These are phyloP conservation scores for Naganishia randhawae DNA, from an alignment of 768 basidiomycete species.

Conservation along the genomic window DNA sequence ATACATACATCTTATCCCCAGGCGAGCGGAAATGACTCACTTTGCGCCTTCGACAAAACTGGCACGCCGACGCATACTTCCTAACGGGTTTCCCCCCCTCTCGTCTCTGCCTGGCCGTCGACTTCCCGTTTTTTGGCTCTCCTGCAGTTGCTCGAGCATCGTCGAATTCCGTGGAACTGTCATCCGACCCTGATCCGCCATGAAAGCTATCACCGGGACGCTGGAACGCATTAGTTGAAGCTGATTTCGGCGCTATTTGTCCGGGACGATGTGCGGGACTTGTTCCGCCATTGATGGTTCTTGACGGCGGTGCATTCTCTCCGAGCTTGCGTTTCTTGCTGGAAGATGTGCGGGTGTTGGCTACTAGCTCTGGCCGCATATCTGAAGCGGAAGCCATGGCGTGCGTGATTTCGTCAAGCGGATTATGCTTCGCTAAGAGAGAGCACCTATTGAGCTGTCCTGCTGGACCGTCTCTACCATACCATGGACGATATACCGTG, in stretches of 20 bases:
- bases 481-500: no score
- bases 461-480: no score
- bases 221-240: neutral
- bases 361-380: neutral
- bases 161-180: neutral
- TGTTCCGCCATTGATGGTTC: neutral
- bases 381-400: neutral
- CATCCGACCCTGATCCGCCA: neutral
- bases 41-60: slow-evolving; percentile 8
- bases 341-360: no score
- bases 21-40: neutral
- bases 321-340: slow-evolving; percentile 2
- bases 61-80: slow-evolving; percentile 11
- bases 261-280: no score
- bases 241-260: neutral
- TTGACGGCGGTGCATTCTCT: neutral
- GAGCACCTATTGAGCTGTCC: no score
- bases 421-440: neutral
- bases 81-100: slow-evolving; percentile 4
- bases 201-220: neutral
- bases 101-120: neutral
- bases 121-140: neutral
- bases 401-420: neutral
- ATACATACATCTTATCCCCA: neutral
- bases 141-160: neutral